A percentile compares a stretch with the other conserved stretches of the same genome.
These are phyloP conservation scores for Hortiboletus flavorubellus DNA, from an alignment of 768 basidiomycete species.

Conservation along the genomic window DNA sequence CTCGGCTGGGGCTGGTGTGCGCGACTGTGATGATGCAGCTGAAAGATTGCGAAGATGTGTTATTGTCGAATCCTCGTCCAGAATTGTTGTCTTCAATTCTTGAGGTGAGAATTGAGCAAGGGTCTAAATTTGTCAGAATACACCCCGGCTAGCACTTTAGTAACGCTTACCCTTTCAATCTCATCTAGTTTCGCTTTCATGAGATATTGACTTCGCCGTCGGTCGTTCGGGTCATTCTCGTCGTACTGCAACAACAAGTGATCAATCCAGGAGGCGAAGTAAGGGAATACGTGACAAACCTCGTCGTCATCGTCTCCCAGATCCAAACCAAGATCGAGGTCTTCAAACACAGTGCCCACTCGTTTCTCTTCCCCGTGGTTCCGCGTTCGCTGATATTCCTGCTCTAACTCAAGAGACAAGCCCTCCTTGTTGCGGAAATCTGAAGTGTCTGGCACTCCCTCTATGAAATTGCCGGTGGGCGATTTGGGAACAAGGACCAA, in stretches of 20 bases:
- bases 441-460: slow-evolving; percentile 16
- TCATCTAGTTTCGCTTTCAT: slow-evolving; percentile 77
- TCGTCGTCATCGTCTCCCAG: slow-evolving; percentile 42
- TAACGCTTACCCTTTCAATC: slow-evolving; percentile 60
- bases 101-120: slow-evolving; percentile 68
- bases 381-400: slow-evolving; percentile 28
- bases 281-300: slow-evolving; percentile 27
- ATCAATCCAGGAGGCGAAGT: slow-evolving; percentile 12
- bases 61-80: slow-evolving; percentile 22
- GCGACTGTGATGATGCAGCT: slow-evolving; percentile 12
- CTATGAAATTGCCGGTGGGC: slow-evolving; percentile 26
- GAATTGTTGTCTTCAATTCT: slow-evolving; percentile 20
- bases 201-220: slow-evolving; percentile 68
- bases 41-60: slow-evolving; percentile 20
- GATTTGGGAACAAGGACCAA: slow-evolving; percentile 47
- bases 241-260: slow-evolving; percentile 47
- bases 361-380: slow-evolving; percentile 43
- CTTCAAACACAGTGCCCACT: slow-evolving; percentile 44
- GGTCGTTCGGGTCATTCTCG: slow-evolving; percentile 68
- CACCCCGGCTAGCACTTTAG: neutral
- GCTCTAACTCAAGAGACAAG: slow-evolving; percentile 25
- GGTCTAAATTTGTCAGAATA: slow-evolving; percentile 38
- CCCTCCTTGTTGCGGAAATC: slow-evolving; percentile 17
- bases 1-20: slow-evolving; percentile 10
- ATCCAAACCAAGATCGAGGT: slow-evolving; percentile 43